Base-by-base conservation (phyloP, 2,329 filamentous ascomycete species). In the Westerdykella aurantiaca region DNA sequence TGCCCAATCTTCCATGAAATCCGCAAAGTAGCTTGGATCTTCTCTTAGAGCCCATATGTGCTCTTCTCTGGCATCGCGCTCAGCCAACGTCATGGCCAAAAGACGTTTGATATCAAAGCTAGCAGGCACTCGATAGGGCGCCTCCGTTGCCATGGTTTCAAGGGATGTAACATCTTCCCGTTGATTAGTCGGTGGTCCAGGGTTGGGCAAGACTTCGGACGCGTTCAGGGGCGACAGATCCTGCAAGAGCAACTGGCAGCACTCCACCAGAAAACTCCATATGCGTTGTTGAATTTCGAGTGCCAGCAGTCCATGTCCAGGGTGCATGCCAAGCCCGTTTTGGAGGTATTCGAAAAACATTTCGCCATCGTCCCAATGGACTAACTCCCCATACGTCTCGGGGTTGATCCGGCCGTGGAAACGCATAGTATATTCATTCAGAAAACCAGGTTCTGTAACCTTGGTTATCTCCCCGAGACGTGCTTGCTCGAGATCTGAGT, bases 21-120 rank as follows among this genome's bases (percentile, higher is more conserved):
- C 65, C 4, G 67, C 59, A 48, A 82, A 82, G 58, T 81, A 82
- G 0, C 61, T 61, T 0, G 79, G 79, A 53, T 83, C 80, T 51
- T 83, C 79, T 6, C 79, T 70, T 2, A 83, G 61, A 0, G 69
- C 53, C 71, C 72, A 78, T 0, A 81, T 35, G 50, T 81, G 76
- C 56, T 82, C 78, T 43, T 78, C 71, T 6, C 33, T 14, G 10
- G 33, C 3, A 18, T 35, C 17, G 7, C 33, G n/a, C 2, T 43
- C 46, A 10, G 51, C 73, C 2, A 54, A 56, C 0, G 79, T 60
- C 4, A 82, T 51, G 1, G 61, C 55, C 33, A 69, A 61, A 0
- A 82, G 61, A 0, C 69, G 67, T 0, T 39, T 48, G 1, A 81
- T 57, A 48, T 81, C 70, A 0, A 80, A 56, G 2, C 57, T 50